Evolutionary conservation across 495 filamentous ascomycete species (phyloP).

Genomic region (Tuber magnatum): DNA sequence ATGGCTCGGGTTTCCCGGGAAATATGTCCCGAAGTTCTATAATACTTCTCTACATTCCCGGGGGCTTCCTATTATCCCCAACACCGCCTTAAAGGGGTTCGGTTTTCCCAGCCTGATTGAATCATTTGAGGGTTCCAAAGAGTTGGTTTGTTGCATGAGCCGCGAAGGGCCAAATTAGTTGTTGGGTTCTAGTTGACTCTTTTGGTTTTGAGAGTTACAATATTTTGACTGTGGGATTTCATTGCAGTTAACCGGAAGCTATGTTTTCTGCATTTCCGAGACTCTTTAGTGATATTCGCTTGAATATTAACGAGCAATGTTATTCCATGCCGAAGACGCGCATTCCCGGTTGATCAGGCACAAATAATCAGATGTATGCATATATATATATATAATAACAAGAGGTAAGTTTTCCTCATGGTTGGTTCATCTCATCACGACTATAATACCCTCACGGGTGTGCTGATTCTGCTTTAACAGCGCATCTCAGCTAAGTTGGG

Average conservation of each 20-base stretch:
- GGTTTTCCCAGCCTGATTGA: neutral
- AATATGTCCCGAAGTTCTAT: neutral
- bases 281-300: neutral
- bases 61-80: too few relatives aligned
- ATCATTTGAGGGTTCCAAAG: neutral
- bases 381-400: neutral
- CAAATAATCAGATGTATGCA: neutral
- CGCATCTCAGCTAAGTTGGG: neutral
- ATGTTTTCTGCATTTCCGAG: neutral
- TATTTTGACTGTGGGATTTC: neutral
- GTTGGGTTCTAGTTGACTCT: neutral
- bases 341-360: neutral
- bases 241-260: neutral
- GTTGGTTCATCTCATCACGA: neutral
- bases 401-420: neutral
- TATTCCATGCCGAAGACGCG: neutral
- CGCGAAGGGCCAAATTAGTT: too few relatives aligned
- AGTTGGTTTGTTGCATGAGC: neutral
- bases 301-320: neutral
- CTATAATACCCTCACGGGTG: neutral
- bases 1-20: too few relatives aligned
- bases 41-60: neutral
- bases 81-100: too few relatives aligned
- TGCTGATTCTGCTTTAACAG: neutral
- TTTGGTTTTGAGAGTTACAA: neutral